A percentile compares a stretch with the other conserved stretches of the same genome.
phyloP scores from a whole-genome alignment of 345 rosid genomes.

The Geranium rotundifolium region DNA sequence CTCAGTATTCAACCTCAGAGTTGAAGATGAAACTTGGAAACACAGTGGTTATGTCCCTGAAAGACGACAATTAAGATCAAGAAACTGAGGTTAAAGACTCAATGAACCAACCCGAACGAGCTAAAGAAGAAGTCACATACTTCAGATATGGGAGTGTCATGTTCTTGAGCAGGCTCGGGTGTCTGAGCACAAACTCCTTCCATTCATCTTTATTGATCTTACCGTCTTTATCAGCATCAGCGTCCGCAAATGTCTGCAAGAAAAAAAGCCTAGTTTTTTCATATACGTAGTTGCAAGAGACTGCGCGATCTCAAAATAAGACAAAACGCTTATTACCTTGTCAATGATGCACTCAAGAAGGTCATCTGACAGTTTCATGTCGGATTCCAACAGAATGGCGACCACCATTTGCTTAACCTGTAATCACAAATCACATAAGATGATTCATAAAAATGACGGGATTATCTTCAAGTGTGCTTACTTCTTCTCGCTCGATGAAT shows the following conservation, averaged over 20 bases:
- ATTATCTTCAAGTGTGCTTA: slow-evolving; percentile 16
- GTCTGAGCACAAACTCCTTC: slow-evolving; percentile 40
- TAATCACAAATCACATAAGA: background rate
- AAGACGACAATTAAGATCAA: background rate
- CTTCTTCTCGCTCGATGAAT: slow-evolving; percentile 76
- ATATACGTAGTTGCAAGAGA: background rate
- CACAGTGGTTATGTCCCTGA: slow-evolving; percentile 53
- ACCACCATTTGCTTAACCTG: slow-evolving; percentile 83
- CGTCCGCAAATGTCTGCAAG: slow-evolving; percentile 69
- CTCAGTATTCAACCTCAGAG: slow-evolving; percentile 45
- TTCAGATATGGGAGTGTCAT: slow-evolving; percentile 73
- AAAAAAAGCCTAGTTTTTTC: background rate
- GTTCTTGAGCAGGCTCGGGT: slow-evolving; percentile 58
- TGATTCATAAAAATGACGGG: too few relatives aligned
- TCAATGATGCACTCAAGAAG: slow-evolving; percentile 60
- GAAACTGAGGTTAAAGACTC: background rate
- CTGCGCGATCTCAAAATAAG: background rate
- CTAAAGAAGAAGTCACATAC: slow-evolving; percentile 18
- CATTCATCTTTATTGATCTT: slow-evolving; percentile 54
- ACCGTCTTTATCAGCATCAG: slow-evolving; percentile 56
- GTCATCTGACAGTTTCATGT: slow-evolving; percentile 40
- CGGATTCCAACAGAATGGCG: slow-evolving; percentile 63
- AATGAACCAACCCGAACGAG: background rate
- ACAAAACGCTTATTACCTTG: slow-evolving; percentile 30
- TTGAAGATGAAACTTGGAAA: slow-evolving; percentile 61